Evolutionary conservation across 768 basidiomycete genomes (phyloP).

Genomic region (Pleurotus cornucopiae): DNA sequence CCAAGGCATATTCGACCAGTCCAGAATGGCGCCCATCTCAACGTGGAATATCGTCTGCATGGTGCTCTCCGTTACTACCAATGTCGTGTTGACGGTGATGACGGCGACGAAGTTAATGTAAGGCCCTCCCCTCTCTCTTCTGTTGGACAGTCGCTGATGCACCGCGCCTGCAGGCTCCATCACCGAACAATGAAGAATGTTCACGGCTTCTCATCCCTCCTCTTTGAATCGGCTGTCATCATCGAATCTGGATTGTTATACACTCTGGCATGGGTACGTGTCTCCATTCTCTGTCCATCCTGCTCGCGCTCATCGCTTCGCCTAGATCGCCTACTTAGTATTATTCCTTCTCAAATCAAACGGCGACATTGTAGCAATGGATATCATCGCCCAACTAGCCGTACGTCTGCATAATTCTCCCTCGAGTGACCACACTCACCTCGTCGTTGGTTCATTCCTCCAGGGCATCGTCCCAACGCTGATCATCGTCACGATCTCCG

Average conservation of each 20-base stretch:
- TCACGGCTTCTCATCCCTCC: background rate
- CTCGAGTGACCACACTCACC: background rate
- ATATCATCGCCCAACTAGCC: background rate
- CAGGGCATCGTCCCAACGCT: background rate
- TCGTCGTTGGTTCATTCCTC: background rate
- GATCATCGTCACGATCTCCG: background rate
- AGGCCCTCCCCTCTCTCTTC: background rate
- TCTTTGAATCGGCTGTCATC: conserved; percentile 4
- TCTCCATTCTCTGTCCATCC: background rate
- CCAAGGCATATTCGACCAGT: conserved; percentile 7
- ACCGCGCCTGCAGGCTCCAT: background rate
- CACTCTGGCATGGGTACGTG: conserved; percentile 1
- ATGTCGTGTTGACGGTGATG: conserved; percentile 1
- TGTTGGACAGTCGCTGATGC: background rate
- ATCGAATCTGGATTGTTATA: conserved; percentile 3
- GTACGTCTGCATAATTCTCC: background rate
- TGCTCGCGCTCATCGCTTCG: background rate
- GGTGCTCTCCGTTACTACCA: conserved; percentile 1
- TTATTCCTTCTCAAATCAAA: conserved; percentile 4
- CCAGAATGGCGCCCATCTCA: background rate
- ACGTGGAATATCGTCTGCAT: conserved; percentile 5
- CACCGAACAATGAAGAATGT: conserved; percentile 6
- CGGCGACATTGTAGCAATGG: conserved; percentile 6
- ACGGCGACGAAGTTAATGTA: conserved; percentile 1
- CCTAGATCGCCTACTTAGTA: background rate